Evolutionary conservation across 2,329 filamentous ascomycete species (phyloP).

Genomic region (Huntiella abstrusa): DNA sequence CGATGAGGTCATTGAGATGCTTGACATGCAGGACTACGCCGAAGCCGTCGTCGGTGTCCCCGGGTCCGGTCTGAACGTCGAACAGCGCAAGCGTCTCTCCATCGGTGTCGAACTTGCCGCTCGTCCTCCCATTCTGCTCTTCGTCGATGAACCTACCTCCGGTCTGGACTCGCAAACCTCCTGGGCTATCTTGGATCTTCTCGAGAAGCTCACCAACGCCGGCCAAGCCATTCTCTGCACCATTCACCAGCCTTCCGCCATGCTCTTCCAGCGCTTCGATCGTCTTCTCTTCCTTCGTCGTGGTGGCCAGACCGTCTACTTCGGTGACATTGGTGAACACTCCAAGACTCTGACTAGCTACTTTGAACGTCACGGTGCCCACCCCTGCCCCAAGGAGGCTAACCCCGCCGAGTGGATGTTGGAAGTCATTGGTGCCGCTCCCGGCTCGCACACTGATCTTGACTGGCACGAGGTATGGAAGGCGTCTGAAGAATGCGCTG

Average conservation of each 20-base stretch:
- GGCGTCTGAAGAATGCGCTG: conserved; percentile 34
- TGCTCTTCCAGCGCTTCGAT: conserved; percentile 85
- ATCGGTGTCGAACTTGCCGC: conserved; percentile 94
- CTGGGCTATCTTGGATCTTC: conserved; percentile 74
- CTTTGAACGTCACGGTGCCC: conserved; percentile 55
- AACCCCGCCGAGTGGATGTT: conserved; percentile 77
- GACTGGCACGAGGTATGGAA: conserved; percentile 49
- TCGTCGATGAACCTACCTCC: conserved; percentile 88
- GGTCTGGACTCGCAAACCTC: conserved; percentile 87
- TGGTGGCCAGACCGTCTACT: conserved; percentile 65
- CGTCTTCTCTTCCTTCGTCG: conserved; percentile 58
- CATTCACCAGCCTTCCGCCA: conserved; percentile 90
- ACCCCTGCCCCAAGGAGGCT: conserved; percentile 42
- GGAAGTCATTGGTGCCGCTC: conserved; percentile 41
- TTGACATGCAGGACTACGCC: conserved; percentile 80
- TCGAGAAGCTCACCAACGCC: conserved; percentile 75
- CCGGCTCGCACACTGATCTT: conserved; percentile 41
- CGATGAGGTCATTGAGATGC: conserved; percentile 72
- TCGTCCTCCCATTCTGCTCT: conserved; percentile 74
- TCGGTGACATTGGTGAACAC: conserved; percentile 57
- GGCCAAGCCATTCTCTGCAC: conserved; percentile 93
- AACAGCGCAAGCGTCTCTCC: conserved; percentile 59
- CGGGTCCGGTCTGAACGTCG: conserved; percentile 63
- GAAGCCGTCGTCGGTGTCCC: conserved; percentile 82
- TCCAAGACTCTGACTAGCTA: conserved; percentile 50